Base-by-base conservation (phyloP, 192 early-diverging fungal species). In the Spizellomyces punctatus region DNA sequence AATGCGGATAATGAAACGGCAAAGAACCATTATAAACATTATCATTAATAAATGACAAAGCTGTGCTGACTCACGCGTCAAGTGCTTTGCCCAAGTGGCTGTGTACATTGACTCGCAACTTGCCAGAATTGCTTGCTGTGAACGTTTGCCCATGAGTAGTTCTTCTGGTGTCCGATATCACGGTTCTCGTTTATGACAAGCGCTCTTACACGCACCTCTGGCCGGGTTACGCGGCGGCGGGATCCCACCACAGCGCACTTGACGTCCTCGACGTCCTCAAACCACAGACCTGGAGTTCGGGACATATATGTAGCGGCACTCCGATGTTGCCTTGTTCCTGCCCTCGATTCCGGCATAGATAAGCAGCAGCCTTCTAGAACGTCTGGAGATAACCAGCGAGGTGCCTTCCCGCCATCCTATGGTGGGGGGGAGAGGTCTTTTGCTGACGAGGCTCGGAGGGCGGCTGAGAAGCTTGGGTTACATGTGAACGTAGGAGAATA, bases 241-340 rank as follows among this genome's bases (percentile, higher is more conserved):
- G 12, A 12, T 12, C 50, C 50, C 17, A 19, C 50, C 4, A 19
- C 50, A 12, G 50, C 50, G 12, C 50, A 12, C 4, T 41, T 61
- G 14, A 61, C 59, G 14, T n/a, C 59, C 42, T 36, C 27, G 27
- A 2, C 27, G 27, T 36, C 27, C 27, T 36, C 27, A 36, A 36
- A 36, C 27, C 27, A 36, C 27, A 36, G 3, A 36, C 27, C 27
- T 36, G 27, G 27, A 36, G 27, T 36, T 36, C 59, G 36, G 17
- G 59, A 69, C 46, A 57, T 73, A 12, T 76, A 71, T 58, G 8
- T 43, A 6, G 58, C 43, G 7, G 63, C 61, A 10, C 69, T 76
- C 3, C 75, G 75, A 5, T 71, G 68, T 47, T 67, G 64, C 45
- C 21, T 76, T 12, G 19, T 64, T 12, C 69, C 75, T 6, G 67